Evolutionary conservation across 345 rosid genomes (phyloP), one percentile per base, ranked within the genome.

Genomic region (Eucalyptus regnans): DNA sequence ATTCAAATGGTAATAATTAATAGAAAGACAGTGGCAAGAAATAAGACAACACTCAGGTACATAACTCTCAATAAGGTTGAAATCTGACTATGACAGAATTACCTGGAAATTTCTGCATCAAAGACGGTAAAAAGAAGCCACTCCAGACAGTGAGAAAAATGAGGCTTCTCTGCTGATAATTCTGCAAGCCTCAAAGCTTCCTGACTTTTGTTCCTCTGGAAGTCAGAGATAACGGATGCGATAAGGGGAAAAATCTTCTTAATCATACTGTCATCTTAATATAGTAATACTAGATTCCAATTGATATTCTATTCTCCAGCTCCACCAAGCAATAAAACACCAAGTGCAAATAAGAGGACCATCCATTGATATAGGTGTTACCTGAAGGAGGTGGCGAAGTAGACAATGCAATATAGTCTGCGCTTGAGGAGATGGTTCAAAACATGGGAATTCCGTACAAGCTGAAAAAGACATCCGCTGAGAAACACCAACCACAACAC

Each of bases 101-200:
- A 98, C 99, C 99, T 94, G 89, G 99, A 95, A 91, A 97, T 95
- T 80, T 97, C 99, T 68, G 99, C 97, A 90, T 98, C 99, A 90
- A 98, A 98, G 86, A 98, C 99, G 10, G 99, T 97, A 89, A 98
- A 98, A 90, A 97, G 98, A 94, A 97, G 98, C 99, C 98, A 98
- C 92, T 98, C 99, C 89, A 98, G 91, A 93, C 98, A 98, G 91
- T 95, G 98, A 84, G 97, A 96, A 93, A 98, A 98, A 89, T 98
- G 99, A 91, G 98, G 98, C 91, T 96, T 98, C 93, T 95, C 97
- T 31, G 98, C 99, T 56, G 99, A 98, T 93, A 96, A 90, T 86
- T 94, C 97, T 86, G 98, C 99, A 92, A 95, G 91, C 89, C 92
- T 93, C 89, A 97, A 88, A 84, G 98, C 98, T 94, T 97, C 99